These are phyloP conservation scores for Cystobasidium onofrii DNA, from an alignment of 768 basidiomycete species.

Conservation along the genomic window DNA sequence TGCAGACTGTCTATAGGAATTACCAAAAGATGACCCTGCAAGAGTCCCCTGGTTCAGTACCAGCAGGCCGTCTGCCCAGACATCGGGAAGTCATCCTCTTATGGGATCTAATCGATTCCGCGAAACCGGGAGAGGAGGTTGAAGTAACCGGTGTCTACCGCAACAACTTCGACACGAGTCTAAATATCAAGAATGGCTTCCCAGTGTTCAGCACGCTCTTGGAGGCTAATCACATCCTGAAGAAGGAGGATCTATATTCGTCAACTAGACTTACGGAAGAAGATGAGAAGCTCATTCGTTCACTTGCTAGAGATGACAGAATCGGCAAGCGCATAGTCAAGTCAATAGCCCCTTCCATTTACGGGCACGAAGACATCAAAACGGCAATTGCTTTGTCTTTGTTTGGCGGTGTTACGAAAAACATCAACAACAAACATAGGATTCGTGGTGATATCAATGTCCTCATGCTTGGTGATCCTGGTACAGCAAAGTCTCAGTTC, in stretches of 20 bases:
- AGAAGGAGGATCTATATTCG: conserved; percentile 98
- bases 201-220: conserved; percentile 98
- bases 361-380: conserved; percentile 98
- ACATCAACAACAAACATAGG: conserved; percentile 90
- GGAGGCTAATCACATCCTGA: conserved; percentile 96
- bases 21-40: conserved; percentile 98
- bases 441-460: conserved; percentile 98
- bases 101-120: conserved; percentile 96
- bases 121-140: conserved; percentile 97
- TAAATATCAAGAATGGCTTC: conserved; percentile 98
- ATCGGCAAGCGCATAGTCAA: conserved; percentile 97
- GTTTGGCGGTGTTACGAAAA: conserved; percentile 87
- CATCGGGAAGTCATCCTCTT: conserved; percentile 93
- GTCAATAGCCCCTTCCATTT: conserved; percentile 96
- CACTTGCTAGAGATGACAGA: conserved; percentile 78
- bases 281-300: conserved; percentile 84
- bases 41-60: conserved; percentile 94
- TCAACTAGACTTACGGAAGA: conserved; percentile 95
- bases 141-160: conserved; percentile 97
- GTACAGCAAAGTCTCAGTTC: conserved; percentile 98
- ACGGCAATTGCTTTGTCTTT: conserved; percentile 90
- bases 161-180: conserved; percentile 96
- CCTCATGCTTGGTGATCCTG: conserved; percentile 90
- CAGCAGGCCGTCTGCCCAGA: conserved; percentile 89
- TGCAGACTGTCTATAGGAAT: conserved; percentile 89